Percentiles rank a stretch among this genome's conserved stretches.
Evolutionary conservation across 2,329 filamentous ascomycete species (phyloP).

Genomic region (Neofusicoccum sp.): DNA sequence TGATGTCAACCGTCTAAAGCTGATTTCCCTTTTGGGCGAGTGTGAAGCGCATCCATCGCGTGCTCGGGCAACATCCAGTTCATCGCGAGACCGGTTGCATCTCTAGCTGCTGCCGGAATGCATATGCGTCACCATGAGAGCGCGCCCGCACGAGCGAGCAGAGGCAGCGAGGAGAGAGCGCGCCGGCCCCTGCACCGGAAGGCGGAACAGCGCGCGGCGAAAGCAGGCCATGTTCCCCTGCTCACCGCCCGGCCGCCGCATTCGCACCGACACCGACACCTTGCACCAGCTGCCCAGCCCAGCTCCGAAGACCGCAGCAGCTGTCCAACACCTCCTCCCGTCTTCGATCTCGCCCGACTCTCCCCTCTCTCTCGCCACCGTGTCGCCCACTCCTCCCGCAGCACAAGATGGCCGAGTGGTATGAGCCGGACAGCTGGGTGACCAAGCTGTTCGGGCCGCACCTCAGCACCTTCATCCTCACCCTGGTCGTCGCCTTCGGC

Average conservation of each 20-base stretch:
- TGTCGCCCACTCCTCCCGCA: neutral
- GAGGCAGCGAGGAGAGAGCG: too few species aligned
- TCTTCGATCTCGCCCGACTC: neutral
- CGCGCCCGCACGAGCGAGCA: neutral
- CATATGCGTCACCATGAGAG: neutral
- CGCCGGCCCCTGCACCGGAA: neutral
- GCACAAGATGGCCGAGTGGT: conserved; percentile 15
- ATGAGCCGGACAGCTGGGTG: conserved; percentile 35
- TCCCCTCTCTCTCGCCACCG: neutral
- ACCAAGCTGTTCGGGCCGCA: conserved; percentile 48
- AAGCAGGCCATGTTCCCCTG: neutral
- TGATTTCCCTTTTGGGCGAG: neutral
- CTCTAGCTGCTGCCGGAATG: neutral
- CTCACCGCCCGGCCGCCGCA: neutral
- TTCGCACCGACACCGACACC: conserved; percentile 5
- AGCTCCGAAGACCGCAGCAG: conserved; percentile 12
- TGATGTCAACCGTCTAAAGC: conserved; percentile 8
- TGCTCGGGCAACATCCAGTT: neutral
- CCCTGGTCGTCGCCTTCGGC: conserved; percentile 67
- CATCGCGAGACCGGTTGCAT: neutral
- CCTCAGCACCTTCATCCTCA: conserved; percentile 59
- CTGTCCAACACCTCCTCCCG: neutral
- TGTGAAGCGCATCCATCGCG: neutral
- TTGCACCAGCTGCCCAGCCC: neutral
- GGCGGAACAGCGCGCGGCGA: neutral